Evolutionary conservation across 805 yeast species (phyloP).

Genomic region (Trichomonascus vanleenenianus): DNA sequence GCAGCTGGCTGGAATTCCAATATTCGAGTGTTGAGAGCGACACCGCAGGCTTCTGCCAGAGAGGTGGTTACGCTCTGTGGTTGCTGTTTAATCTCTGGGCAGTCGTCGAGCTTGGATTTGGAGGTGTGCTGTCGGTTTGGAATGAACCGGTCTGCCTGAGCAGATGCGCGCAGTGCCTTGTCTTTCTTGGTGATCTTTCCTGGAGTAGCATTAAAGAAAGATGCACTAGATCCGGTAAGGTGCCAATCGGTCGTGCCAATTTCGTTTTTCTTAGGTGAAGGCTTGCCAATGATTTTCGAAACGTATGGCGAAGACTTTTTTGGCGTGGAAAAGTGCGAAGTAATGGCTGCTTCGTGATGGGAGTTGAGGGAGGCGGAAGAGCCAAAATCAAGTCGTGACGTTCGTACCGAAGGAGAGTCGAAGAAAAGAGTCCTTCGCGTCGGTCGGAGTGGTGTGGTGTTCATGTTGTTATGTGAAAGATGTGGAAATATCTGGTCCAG

Average conservation of each 20-base stretch:
- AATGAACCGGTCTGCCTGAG: conserved; percentile 48
- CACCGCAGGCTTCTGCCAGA: conserved; percentile 93
- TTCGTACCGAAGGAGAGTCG: conserved; percentile 15
- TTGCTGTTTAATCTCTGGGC: background rate
- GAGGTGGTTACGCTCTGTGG: conserved; percentile 49
- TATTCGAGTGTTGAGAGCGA: conserved; percentile 73
- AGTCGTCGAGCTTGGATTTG: conserved; percentile 28
- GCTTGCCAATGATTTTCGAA: conserved; percentile 12
- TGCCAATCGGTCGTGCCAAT: conserved; percentile 35
- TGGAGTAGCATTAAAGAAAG: conserved; percentile 27
- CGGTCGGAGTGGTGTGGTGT: conserved; percentile 18
- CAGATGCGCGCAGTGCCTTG: conserved; percentile 18
- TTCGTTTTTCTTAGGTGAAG: conserved; percentile 38
- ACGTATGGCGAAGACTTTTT: conserved; percentile 11
- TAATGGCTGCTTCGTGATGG: no score
- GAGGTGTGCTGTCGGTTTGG: conserved; percentile 49
- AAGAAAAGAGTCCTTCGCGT: conserved; percentile 12
- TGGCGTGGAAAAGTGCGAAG: conserved; percentile 8
- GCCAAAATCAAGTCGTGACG: conserved; percentile 16
- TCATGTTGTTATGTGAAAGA: background rate
- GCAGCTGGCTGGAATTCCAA: conserved; percentile 82
- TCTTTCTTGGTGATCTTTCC: conserved; percentile 20
- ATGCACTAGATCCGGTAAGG: conserved; percentile 25
- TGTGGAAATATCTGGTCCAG: background rate
- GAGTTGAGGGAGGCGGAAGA: no score